Percentiles rank a stretch among this genome's conserved stretches.
These are phyloP conservation scores for Apiospora marii DNA, from an alignment of 2,329 filamentous ascomycete species.

Conservation along the genomic window DNA sequence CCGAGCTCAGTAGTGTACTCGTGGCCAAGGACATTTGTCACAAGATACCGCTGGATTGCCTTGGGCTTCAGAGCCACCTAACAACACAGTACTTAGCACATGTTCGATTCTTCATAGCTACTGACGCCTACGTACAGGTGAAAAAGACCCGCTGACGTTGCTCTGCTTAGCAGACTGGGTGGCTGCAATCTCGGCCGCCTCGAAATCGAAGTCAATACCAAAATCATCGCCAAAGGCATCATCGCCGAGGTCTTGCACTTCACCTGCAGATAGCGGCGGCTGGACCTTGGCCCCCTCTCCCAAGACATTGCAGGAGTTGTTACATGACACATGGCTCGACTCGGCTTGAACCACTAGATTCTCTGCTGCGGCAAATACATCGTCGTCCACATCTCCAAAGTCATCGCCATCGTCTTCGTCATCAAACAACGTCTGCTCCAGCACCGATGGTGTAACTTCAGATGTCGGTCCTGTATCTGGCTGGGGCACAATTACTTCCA, in stretches of 20 bases:
- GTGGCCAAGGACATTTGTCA: conserved; percentile 76
- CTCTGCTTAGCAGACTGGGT: conserved; percentile 65
- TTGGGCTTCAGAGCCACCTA: conserved; percentile 73
- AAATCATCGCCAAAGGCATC: conserved; percentile 75
- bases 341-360: conserved; percentile 48
- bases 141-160: conserved; percentile 39
- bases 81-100: conserved; percentile 70
- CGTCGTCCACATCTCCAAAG: conserved; percentile 72
- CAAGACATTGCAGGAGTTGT: conserved; percentile 14
- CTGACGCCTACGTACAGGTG: conserved; percentile 61
- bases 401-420: conserved; percentile 55
- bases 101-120: conserved; percentile 38
- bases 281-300: background rate
- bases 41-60: conserved; percentile 86
- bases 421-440: conserved; percentile 30
- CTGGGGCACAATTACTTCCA: conserved; percentile 25
- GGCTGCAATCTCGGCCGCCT: conserved; percentile 76
- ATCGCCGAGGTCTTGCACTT: conserved; percentile 45
- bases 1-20: conserved; percentile 72
- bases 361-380: conserved; percentile 60
- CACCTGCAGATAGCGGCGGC: conserved; percentile 21
- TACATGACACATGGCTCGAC: conserved; percentile 35
- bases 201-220: conserved; percentile 76
- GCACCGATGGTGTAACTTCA: conserved; percentile 26
- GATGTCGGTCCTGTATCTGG: conserved; percentile 32